Evolutionary conservation across 805 yeast species (phyloP), one percentile per base, ranked within the genome.

Genomic region (Nakazawaea holstii): DNA sequence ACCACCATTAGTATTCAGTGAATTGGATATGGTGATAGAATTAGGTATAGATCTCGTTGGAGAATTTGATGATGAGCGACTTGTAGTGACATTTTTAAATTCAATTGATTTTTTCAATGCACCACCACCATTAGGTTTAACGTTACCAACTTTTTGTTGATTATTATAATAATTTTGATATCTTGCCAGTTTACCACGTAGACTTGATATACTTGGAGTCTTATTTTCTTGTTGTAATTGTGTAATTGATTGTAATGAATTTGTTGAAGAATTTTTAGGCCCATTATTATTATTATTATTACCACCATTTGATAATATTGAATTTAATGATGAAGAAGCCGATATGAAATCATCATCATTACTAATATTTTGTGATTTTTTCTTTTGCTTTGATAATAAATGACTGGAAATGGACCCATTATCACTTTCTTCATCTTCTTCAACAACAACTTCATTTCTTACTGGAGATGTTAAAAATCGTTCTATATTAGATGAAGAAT

Each of bases 131-230:
- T 20, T 20, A 20, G 43, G 24, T 36, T 37, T 43, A 6, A 36
- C 41, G 8, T 33, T 31, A 10, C 44, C 49, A 9, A 58, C 39
- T 45, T 59, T 57, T 35, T 57, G 62, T 41, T 59, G 64, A 29
- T 49, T 53, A 38, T 54, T 53, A 48, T 56, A 61, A 48, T 65
- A 65, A 5, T 63, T 55, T 50, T 64, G 69, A 51, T 65, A 65
- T 30, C 54, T 38, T 15, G 49, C 46, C 14, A 32, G 47, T 35
- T 49, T 51, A 14, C 52, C 49, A 20, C 51, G 41, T 24, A 49
- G 38, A 38, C 36, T 35, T 7, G 36, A 9, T 13, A 43, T 36
- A 39, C 48, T 42, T 14, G 49, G 35, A 13, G 52, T 37, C 17
- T 39, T 44, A 6, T 28, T 24, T 20, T 24, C 20, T 15, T n/a